A percentile compares a stretch with the other conserved stretches of the same genome.
Conservation (phyloP, 2,329 filamentous ascomycete genomes). For the Pestalotiopsis sp. region DNA sequence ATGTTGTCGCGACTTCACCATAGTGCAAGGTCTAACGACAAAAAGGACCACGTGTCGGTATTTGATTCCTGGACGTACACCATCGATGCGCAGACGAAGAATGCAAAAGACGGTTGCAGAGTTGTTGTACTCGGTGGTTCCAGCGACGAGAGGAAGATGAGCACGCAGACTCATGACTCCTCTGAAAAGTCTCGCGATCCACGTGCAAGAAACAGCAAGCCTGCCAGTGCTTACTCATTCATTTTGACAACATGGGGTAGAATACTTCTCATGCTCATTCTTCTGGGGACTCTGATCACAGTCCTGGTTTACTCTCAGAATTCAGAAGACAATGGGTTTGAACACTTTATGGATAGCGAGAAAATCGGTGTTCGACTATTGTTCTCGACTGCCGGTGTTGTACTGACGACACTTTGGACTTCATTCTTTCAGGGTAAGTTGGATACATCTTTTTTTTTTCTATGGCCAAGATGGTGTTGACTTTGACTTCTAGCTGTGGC, state of each 20-base stretch:
- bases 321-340: slow-evolving; percentile 34
- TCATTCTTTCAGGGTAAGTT: slow-evolving; percentile 36
- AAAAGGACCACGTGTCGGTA: slow-evolving; percentile 19
- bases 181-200: background rate
- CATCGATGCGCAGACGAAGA: background rate
- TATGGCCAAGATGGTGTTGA: background rate
- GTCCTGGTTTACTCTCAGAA: slow-evolving; percentile 38
- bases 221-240: slow-evolving; percentile 22
- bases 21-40: slow-evolving; percentile 12
- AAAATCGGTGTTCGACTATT: slow-evolving; percentile 40
- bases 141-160: background rate
- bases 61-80: background rate
- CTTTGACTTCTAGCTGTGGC: slow-evolving; percentile 26
- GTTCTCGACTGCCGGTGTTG: slow-evolving; percentile 39
- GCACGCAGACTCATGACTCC: background rate
- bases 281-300: slow-evolving; percentile 29
- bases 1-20: slow-evolving; percentile 17
- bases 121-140: background rate
- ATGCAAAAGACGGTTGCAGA: background rate
- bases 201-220: slow-evolving; percentile 20
- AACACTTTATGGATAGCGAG: slow-evolving; percentile 41
- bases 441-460: background rate
- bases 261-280: slow-evolving; percentile 25
- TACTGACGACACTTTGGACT: slow-evolving; percentile 38
- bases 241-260: slow-evolving; percentile 27